A percentile compares a stretch with the other conserved stretches of the same genome.
phyloP scores from a whole-genome alignment of 2,329 filamentous ascomycete species.

The Xylaria sp. region DNA sequence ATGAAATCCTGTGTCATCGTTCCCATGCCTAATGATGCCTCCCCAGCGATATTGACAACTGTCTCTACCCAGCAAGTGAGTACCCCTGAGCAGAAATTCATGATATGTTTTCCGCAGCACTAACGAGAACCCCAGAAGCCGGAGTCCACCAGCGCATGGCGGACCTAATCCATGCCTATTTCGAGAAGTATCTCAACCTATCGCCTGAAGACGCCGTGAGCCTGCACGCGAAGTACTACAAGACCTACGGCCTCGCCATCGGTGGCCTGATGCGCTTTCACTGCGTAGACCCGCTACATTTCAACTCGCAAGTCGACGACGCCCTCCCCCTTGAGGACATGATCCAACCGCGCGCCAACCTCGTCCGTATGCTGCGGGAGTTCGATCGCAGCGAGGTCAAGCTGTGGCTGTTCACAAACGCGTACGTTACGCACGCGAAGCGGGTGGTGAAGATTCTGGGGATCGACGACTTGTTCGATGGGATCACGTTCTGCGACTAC shows the following conservation, averaged over 20 bases:
- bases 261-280: constrained; percentile 11
- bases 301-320: constrained; percentile 17
- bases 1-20: background rate
- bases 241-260: constrained; percentile 14
- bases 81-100: background rate
- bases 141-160: constrained; percentile 15
- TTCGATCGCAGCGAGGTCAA: constrained; percentile 12
- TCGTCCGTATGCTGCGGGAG: constrained; percentile 10
- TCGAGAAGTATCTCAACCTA: constrained; percentile 12
- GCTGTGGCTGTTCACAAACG: constrained; percentile 16
- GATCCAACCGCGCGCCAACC: constrained; percentile 6
- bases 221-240: constrained; percentile 13
- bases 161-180: constrained; percentile 16
- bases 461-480: constrained; percentile 15
- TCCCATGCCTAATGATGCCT: background rate
- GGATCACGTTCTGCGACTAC: constrained; percentile 16
- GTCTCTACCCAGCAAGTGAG: constrained; percentile 16
- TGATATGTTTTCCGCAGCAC: background rate
- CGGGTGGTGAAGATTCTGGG: constrained; percentile 13
- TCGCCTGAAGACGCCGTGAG: constrained; percentile 8
- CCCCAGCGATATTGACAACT: constrained; percentile 16
- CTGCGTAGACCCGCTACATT: constrained; percentile 14
- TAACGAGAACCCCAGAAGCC: constrained; percentile 4
- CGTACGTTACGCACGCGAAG: constrained; percentile 14
- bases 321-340: constrained; percentile 10